Conservation (phyloP, 2,329 filamentous ascomycete species). For the Alternaria consortialis region DNA sequence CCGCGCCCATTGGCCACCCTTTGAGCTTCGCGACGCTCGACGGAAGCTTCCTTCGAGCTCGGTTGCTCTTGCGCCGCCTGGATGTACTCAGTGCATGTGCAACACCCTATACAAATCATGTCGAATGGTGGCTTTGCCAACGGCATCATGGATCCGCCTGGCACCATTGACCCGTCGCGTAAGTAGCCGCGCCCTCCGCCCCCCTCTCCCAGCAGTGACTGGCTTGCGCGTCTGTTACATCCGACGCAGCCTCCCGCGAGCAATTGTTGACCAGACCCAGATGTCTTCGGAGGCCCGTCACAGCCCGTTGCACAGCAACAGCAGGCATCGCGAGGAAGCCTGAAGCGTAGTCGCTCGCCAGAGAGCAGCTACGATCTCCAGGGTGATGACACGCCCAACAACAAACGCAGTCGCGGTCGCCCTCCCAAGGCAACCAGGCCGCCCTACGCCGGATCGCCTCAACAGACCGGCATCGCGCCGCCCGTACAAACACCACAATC, state of each 20-base stretch:
- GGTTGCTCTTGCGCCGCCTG: constrained; percentile 48
- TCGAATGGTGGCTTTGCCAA: constrained; percentile 52
- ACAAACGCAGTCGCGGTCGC: constrained; percentile 58
- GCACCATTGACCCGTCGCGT: constrained; percentile 53
- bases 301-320: constrained; percentile 46
- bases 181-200: constrained; percentile 14
- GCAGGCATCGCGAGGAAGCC: constrained; percentile 39
- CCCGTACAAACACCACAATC: constrained; percentile 64
- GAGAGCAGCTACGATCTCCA: constrained; percentile 49
- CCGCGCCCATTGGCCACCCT: constrained; percentile 34
- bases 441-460: constrained; percentile 61
- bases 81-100: constrained; percentile 53
- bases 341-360: constrained; percentile 55
- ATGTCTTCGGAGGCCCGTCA: constrained; percentile 42
- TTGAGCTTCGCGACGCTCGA: constrained; percentile 26
- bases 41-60: constrained; percentile 38
- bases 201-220: constrained; percentile 11
- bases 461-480: constrained; percentile 57
- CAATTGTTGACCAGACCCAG: constrained; percentile 35
- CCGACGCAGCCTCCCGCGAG: constrained; percentile 35
- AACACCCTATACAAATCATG: constrained; percentile 46
- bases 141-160: constrained; percentile 53
- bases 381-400: constrained; percentile 36
- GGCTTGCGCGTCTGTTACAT: constrained; percentile 43
- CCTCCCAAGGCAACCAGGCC: constrained; percentile 65